These are phyloP conservation scores for Neurospora africana DNA, from an alignment of 495 filamentous ascomycete species.

Conservation along the genomic window DNA sequence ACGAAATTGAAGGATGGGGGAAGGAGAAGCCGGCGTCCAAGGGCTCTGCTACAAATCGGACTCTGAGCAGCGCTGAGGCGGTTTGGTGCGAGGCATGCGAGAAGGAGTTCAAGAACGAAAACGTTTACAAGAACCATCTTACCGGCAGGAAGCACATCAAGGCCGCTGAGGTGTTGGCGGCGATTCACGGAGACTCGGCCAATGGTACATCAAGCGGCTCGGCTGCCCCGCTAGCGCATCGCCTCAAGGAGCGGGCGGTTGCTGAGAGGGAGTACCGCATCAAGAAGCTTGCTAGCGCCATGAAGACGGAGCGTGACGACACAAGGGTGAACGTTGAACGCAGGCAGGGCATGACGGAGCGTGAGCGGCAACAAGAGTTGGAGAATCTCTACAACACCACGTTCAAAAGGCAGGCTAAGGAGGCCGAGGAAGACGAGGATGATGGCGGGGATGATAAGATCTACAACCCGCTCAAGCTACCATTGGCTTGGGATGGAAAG, in stretches of 20 bases:
- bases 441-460: slow-evolving; percentile 69
- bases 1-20: slow-evolving; percentile 72
- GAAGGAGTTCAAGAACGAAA: slow-evolving; percentile 91
- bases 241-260: slow-evolving; percentile 80
- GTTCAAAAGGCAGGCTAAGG: slow-evolving; percentile 15
- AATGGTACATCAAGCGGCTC: slow-evolving; percentile 19
- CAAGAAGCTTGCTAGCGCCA: slow-evolving; percentile 60
- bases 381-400: slow-evolving; percentile 69
- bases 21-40: slow-evolving; percentile 39
- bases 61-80: slow-evolving; percentile 54
- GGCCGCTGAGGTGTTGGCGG: slow-evolving; percentile 51
- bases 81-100: slow-evolving; percentile 84
- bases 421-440: slow-evolving; percentile 35
- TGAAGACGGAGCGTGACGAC: slow-evolving; percentile 70
- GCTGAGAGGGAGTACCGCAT: slow-evolving; percentile 82
- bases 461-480: slow-evolving; percentile 94
- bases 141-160: slow-evolving; percentile 85
- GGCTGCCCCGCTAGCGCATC: slow-evolving; percentile 30
- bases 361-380: slow-evolving; percentile 83
- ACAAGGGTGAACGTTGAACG: slow-evolving; percentile 90
- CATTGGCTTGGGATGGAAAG: slow-evolving; percentile 94
- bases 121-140: slow-evolving; percentile 84
- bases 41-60: slow-evolving; percentile 20
- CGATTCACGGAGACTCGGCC: slow-evolving; percentile 19
- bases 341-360: slow-evolving; percentile 89